Conservation (phyloP, 2,329 filamentous ascomycete genomes). For the Hypoxylon sp. region DNA sequence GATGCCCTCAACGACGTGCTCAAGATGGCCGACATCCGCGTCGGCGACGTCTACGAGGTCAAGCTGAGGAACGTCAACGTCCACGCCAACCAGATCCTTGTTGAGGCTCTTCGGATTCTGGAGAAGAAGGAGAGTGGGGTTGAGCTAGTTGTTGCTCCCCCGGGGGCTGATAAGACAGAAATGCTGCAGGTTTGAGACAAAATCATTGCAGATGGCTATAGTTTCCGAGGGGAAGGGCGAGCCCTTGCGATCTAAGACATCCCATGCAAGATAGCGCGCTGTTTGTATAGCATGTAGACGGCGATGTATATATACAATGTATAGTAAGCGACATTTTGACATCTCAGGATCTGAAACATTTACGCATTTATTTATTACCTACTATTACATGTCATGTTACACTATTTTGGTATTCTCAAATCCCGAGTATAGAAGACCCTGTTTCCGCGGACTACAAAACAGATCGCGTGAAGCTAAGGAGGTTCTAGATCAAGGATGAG, state of each 20-base stretch:
- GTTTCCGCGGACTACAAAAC: not conserved
- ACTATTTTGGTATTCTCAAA: not conserved
- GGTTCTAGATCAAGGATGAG: not conserved
- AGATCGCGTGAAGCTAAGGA: not conserved
- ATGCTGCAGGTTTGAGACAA: conserved; percentile 6
- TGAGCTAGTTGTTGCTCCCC: not conserved
- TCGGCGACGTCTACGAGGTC: conserved; percentile 70
- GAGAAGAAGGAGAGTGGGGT: conserved; percentile 43
- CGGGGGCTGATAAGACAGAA: conserved; percentile 5
- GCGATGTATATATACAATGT: conserved; percentile 1
- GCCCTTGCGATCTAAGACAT: not conserved
- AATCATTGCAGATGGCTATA: not conserved
- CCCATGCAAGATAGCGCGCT: not conserved
- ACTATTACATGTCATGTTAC: conserved; percentile 2
- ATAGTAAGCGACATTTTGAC: conserved; percentile 16
- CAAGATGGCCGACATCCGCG: conserved; percentile 60
- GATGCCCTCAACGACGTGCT: conserved; percentile 57
- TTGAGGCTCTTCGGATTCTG: conserved; percentile 60
- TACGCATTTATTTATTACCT: not conserved
- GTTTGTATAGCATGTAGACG: not conserved
- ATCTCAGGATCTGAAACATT: conserved; percentile 13
- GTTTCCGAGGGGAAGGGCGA: not conserved
- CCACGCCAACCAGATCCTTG: conserved; percentile 61
- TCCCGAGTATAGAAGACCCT: not conserved
- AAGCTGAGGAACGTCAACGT: conserved; percentile 69